Percentiles rank a stretch among this genome's conserved stretches.
These are phyloP conservation scores for Claviceps humidiphila DNA, from an alignment of 2,329 filamentous ascomycete genomes.

Conservation along the genomic window DNA sequence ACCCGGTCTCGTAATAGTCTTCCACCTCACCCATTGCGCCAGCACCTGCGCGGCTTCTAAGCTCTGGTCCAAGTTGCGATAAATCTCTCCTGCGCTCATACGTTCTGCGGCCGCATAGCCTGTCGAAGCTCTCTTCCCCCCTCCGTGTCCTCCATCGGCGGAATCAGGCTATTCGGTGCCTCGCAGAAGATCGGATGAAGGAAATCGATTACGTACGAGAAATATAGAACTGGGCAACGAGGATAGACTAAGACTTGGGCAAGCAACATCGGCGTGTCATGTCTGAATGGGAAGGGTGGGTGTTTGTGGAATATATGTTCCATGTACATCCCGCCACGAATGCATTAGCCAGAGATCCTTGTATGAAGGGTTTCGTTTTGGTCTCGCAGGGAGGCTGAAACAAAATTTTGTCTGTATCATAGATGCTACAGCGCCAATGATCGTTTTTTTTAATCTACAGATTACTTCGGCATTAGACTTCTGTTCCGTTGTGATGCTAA, in stretches of 20 bases:
- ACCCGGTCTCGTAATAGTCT: constrained; percentile 46
- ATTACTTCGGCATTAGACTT: no score
- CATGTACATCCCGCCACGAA: constrained; percentile 8
- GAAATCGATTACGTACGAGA: neutral
- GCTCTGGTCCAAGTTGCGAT: constrained; percentile 88
- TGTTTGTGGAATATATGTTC: neutral
- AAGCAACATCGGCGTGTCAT: neutral
- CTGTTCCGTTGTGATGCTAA: no score
- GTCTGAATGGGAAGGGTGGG: neutral
- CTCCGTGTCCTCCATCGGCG: neutral
- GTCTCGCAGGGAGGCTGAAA: constrained; percentile 1
- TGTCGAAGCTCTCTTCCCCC: neutral
- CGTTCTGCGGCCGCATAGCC: neutral
- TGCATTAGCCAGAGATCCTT: constrained; percentile 4
- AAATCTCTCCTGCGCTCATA: constrained; percentile 26
- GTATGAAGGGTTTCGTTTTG: neutral
- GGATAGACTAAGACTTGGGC: neutral
- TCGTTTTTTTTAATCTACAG: neutral
- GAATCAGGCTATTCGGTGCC: neutral
- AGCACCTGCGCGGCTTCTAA: constrained; percentile 87
- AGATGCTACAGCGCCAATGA: constrained; percentile 4
- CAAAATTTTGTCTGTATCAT: constrained; percentile 6
- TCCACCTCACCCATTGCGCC: constrained; percentile 96
- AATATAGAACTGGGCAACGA: constrained; percentile 7
- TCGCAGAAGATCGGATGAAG: neutral